Evolutionary conservation across 352 stramenopile species (phyloP).

Genomic region (Plasmopara halstedii): DNA sequence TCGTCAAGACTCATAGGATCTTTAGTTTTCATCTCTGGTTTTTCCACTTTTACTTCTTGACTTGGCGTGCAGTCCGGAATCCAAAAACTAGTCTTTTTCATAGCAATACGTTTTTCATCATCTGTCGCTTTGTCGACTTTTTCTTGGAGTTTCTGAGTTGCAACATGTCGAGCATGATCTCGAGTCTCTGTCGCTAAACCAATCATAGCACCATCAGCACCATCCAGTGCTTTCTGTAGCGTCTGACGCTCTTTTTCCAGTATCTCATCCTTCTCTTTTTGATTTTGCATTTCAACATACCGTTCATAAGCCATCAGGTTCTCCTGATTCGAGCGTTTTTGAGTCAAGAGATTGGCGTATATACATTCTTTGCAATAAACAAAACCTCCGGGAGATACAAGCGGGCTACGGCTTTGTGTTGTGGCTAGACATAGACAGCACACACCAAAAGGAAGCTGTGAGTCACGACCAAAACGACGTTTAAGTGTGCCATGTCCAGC

Average conservation of each 20-base stretch:
- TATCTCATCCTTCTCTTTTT: slow-evolving; percentile 38
- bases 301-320: slow-evolving; percentile 53
- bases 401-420: slow-evolving; percentile 44
- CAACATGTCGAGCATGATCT: slow-evolving; percentile 3
- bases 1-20: slow-evolving; percentile 79
- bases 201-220: slow-evolving; percentile 10
- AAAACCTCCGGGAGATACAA: slow-evolving; percentile 62
- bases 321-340: slow-evolving; percentile 79
- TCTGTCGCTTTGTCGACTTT: slow-evolving; percentile 73
- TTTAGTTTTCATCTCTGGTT: slow-evolving; percentile 62
- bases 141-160: slow-evolving; percentile 44
- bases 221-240: slow-evolving; percentile 50
- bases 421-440: slow-evolving; percentile 73
- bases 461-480: slow-evolving; percentile 69
- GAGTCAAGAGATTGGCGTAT: slow-evolving; percentile 75
- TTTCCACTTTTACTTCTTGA: slow-evolving; percentile 37
- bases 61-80: slow-evolving; percentile 76
- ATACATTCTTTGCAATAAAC: slow-evolving; percentile 87
- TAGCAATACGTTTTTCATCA: slow-evolving; percentile 60
- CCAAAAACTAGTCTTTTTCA: slow-evolving; percentile 83
- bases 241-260: slow-evolving; percentile 42
- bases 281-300: slow-evolving; percentile 43
- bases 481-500: slow-evolving; percentile 80
- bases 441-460: slow-evolving; percentile 67
- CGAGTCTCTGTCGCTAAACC: not conserved